These are phyloP conservation scores for Neurospora sublineolata DNA, from an alignment of 495 filamentous ascomycete genomes.

Conservation along the genomic window DNA sequence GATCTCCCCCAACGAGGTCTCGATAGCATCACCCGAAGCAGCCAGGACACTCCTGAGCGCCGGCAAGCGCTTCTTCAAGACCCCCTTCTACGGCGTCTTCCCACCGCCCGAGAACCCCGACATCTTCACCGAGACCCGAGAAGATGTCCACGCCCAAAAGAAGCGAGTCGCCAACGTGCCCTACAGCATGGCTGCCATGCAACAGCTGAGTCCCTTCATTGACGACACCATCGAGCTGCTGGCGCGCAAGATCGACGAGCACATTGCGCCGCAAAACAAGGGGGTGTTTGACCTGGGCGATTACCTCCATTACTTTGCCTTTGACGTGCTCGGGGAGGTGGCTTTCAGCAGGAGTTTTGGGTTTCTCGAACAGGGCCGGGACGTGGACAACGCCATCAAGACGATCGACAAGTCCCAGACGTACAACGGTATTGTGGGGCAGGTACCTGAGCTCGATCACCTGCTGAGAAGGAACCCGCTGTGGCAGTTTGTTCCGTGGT, in stretches of 20 bases:
- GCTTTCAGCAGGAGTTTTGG: constrained; percentile 55
- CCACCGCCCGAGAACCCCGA: constrained; percentile 47
- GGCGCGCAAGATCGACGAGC: constrained; percentile 27
- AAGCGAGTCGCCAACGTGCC: constrained; percentile 44
- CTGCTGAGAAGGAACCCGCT: constrained; percentile 37
- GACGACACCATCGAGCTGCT: constrained; percentile 37
- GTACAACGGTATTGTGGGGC: constrained; percentile 44
- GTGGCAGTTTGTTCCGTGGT: constrained; percentile 35
- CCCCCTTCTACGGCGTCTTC: constrained; percentile 43
- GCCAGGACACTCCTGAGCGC: constrained; percentile 36
- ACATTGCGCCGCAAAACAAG: constrained; percentile 1
- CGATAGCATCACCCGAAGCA: constrained; percentile 38
- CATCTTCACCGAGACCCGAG: constrained; percentile 45
- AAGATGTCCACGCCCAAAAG: constrained; percentile 43
- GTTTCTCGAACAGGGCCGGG: constrained; percentile 46
- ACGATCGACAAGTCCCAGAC: constrained; percentile 42
- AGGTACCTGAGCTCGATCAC: constrained; percentile 38
- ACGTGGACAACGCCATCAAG: constrained; percentile 45
- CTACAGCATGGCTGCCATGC: constrained; percentile 44
- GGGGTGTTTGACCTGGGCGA: constrained; percentile 35
- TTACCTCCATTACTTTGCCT: constrained; percentile 45
- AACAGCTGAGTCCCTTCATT: constrained; percentile 35
- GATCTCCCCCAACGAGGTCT: constrained; percentile 45
- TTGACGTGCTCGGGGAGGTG: constrained; percentile 50
- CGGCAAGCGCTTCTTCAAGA: constrained; percentile 46